Percentiles rank a stretch among this genome's conserved stretches.
These are phyloP conservation scores for Kodamaea laetipori DNA, from an alignment of 805 yeast genomes.

Conservation along the genomic window DNA sequence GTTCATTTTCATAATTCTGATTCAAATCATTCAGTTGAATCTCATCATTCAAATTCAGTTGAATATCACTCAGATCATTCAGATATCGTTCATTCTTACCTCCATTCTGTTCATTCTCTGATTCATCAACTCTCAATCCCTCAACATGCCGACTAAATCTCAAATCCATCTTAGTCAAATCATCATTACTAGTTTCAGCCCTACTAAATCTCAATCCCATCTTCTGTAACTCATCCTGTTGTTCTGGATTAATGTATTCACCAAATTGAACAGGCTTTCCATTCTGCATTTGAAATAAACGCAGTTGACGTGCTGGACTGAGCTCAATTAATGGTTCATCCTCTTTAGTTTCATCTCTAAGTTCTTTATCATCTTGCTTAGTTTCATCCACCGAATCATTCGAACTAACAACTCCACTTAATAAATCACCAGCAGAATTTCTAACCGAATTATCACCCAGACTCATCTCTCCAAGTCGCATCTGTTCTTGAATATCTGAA, in stretches of 20 bases:
- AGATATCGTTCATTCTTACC: no score
- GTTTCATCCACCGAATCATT: background rate
- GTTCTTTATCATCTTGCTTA: background rate
- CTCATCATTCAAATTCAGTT: no score
- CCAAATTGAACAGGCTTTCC: no score
- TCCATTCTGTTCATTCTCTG: no score
- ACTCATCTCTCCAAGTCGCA: slow-evolving; percentile 20
- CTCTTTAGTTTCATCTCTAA: background rate
- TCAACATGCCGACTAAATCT: background rate
- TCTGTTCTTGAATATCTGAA: slow-evolving; percentile 36
- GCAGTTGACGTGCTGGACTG: slow-evolving; percentile 1
- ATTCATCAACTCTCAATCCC: background rate
- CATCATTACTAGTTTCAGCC: background rate
- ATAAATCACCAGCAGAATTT: background rate
- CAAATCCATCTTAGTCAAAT: slow-evolving; percentile 1
- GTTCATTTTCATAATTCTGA: no score
- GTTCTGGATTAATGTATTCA: no score
- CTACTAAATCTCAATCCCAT: slow-evolving; percentile 2
- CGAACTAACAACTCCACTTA: background rate
- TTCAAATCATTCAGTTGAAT: no score
- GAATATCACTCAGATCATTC: no score
- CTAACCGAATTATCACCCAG: slow-evolving; percentile 14
- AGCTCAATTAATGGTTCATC: slow-evolving; percentile 3
- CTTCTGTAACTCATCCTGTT: background rate
- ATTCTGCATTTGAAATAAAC: background rate